Evolutionary conservation across 495 filamentous ascomycete genomes (phyloP), one percentile per base, ranked within the genome.

Genomic region (Neurospora sp.): DNA sequence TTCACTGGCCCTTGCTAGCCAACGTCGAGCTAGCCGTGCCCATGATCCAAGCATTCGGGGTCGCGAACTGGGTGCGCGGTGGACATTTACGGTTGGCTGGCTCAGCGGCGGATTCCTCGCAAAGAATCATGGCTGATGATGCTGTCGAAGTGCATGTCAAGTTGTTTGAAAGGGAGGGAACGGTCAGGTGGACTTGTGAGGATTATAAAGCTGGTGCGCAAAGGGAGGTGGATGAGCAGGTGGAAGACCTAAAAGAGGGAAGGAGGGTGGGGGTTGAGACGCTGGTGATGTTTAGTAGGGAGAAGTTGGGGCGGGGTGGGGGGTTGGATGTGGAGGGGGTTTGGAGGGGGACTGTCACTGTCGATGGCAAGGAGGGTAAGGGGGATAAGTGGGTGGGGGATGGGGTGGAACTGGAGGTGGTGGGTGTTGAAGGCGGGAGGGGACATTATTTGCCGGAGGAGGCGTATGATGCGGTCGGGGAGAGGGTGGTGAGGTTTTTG

Each of bases 361-460:
- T 37, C 35, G 35, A 37, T 37, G 35, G 35, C 35, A 37, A 27
- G 48, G 10, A 12, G 5, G 2, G 5, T 2, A 27, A 10, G 10
- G 22, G 22, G 53, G 53, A 61, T 61, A 14, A 83, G 39, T 89
- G 85, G 86, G 74, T 83, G 18, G 74, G 76, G 39, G 72, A 79
- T 38, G 76, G 80, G 22, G 72, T 69, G 53, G 53, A 73, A 46
- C 76, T 84, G 70, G 72, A 71, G 72, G 71, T 71, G 12, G 70
- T 74, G 18, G 79, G 73, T 7, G 69, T 87, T 53, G 80, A 74
- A 11, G 77, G 83, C 71, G 84, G 81, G 1, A 79, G 80, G 40
- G 86, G 87, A 10, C 86, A 89, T 81, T 88, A 84, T 76, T 61
- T 85, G 27, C 81, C 83, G 7, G 86, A 88, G 77, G 85, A 87